Evolutionary conservation across 352 stramenopile species (phyloP).

Genomic region (Globisporangium paroecandrum): DNA sequence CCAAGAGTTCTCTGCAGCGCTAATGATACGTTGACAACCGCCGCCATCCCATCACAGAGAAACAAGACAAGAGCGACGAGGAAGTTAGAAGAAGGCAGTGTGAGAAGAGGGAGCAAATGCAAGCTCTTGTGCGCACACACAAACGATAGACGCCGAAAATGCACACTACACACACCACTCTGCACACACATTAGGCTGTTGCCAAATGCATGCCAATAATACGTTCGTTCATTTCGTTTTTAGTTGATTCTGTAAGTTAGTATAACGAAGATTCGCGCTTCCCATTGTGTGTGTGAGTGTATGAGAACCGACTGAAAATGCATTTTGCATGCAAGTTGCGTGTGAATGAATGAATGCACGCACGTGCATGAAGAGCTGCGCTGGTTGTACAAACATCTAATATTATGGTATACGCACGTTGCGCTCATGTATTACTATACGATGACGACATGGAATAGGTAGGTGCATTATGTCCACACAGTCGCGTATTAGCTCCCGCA

Average conservation of each 20-base stretch:
- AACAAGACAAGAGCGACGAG: neutral
- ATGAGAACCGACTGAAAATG: no score
- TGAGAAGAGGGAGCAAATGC: neutral
- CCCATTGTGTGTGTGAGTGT: neutral
- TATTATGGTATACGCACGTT: no score
- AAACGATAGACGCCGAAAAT: constrained; percentile 18
- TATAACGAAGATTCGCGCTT: constrained; percentile 5
- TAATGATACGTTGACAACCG: constrained; percentile 7
- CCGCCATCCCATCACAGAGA: neutral
- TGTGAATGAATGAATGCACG: no score
- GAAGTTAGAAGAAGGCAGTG: constrained; percentile 3
- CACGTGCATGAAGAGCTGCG: no score
- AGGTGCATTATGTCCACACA: no score
- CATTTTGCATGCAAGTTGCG: no score
- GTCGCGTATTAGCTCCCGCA: no score
- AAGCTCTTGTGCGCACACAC: neutral
- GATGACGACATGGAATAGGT: no score
- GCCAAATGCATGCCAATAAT: neutral
- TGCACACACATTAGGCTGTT: neutral
- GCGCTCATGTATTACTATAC: no score
- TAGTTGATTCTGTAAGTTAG: constrained; percentile 11
- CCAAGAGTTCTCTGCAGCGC: constrained; percentile 1
- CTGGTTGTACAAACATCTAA: no score
- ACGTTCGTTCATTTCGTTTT: neutral
- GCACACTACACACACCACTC: neutral